Conservation (phyloP, 352 stramenopile species). For the Globisporangium orthogonon region DNA sequence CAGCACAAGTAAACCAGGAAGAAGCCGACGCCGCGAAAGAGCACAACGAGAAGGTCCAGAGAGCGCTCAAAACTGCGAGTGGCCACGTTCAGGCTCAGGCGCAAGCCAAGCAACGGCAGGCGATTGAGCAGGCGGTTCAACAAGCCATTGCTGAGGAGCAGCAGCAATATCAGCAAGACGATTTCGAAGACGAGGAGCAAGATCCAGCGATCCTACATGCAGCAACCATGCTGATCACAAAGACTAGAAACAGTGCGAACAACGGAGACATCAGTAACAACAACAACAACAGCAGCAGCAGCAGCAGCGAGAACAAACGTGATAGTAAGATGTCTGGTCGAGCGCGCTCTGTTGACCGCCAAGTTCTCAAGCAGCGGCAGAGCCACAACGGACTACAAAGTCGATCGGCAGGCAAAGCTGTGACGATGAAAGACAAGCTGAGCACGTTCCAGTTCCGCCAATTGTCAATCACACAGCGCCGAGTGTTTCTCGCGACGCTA, state of each 20-base stretch:
- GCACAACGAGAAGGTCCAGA: conserved; percentile 17
- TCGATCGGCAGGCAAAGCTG: conserved; percentile 21
- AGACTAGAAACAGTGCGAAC: not conserved
- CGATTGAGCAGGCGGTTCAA: conserved; percentile 26
- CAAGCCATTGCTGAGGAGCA: conserved; percentile 33
- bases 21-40: conserved; percentile 15
- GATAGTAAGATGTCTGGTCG: not conserved
- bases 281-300: not conserved
- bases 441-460: conserved; percentile 56
- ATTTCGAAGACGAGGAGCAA: conserved; percentile 37
- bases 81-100: conserved; percentile 25
- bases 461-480: conserved; percentile 49
- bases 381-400: conserved; percentile 12
- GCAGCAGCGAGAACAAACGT: not conserved
- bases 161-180: conserved; percentile 32
- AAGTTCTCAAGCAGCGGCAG: conserved; percentile 25
- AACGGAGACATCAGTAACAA: too few relatives aligned
- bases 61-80: conserved; percentile 16
- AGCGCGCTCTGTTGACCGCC: conserved; percentile 23
- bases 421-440: conserved; percentile 48
- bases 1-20: conserved; percentile 35
- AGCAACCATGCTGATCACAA: not conserved
- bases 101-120: conserved; percentile 12
- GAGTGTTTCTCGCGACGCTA: conserved; percentile 56
- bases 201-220: conserved; percentile 17